Conservation (phyloP, 73 alveolate genomes). For the Tetrahymena thermophila region DNA sequence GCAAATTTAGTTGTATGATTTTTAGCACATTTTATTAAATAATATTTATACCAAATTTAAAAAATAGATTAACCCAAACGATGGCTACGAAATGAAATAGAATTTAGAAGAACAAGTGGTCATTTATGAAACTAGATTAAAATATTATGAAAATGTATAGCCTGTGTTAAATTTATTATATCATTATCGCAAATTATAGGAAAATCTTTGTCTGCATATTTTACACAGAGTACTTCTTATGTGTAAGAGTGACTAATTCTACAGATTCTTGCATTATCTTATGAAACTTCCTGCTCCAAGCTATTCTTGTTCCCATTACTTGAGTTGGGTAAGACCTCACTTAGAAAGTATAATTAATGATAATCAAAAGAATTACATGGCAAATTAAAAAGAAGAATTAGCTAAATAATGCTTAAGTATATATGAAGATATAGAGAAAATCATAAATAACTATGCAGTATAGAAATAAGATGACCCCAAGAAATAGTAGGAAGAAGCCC, state of each 20-base stretch:
- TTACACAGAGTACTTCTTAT: background rate
- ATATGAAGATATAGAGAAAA: background rate
- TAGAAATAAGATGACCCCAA: background rate
- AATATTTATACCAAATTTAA: background rate
- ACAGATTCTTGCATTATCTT: background rate
- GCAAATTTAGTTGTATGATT: background rate
- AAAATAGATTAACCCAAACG: background rate
- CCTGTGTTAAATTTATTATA: background rate
- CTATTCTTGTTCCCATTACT: background rate
- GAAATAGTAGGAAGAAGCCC: background rate
- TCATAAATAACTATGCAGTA: background rate
- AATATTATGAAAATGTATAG: background rate
- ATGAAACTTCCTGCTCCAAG: background rate
- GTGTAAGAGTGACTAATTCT: background rate
- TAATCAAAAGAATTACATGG: background rate
- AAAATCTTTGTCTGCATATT: background rate
- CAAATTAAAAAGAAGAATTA: background rate
- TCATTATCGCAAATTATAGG: background rate
- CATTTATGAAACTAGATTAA: background rate
- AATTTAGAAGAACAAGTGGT: background rate
- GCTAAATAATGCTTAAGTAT: background rate
- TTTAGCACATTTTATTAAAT: background rate
- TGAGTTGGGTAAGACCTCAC: background rate
- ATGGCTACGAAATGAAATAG: background rate
- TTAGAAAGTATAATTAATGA: background rate